Base-by-base conservation (phyloP, 179 eudicot species). In the Actinidia arguta region DNA sequence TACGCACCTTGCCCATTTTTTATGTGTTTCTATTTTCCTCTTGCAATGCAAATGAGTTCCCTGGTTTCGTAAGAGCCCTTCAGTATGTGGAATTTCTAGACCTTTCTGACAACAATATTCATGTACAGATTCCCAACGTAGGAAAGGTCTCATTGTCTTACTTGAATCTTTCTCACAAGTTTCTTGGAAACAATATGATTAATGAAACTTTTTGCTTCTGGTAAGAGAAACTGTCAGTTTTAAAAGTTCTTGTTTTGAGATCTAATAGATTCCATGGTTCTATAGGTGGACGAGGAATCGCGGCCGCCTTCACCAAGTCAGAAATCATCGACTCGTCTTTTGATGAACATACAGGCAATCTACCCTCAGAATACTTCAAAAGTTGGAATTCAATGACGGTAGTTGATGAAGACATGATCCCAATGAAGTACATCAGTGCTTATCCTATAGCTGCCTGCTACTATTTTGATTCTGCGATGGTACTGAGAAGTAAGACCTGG, bases 191-290 rank as follows among this genome's bases (percentile, higher is more conserved):
- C 22, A 80, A 80, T 58, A 36, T 14, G 55, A 9, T 80, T 0
- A 11, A 13, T 24, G 82, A 80, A 27, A 55, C 51, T 56, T 80
- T 69, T 47, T 77, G 77, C 18, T 36, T 31, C 46, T 80, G 67
- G 71, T 58, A 56, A 69, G 68, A 61, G 56, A 70, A 20, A 20
- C 46, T 71, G 46, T 56, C 77, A 9, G 16, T 5, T 18, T 80
- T 71, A 55, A 22, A 46, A 36, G 76, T 80, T 70, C 77, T 80
- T 10, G 75, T 80, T 42, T 58, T 80, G 67, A 39, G 82, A 13
- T 48, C 24, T 10, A 80, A 80, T 22, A 80, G 22, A 69, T 48
- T 80, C 46, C 64, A 80, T 50, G 77, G 82, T 59, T 25, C 22
- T 4, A 18, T 59, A 59, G 61, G 61, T 25, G 24, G 3, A n/a